phyloP scores from a whole-genome alignment of 345 rosid genomes.

The Aquilaria yunnanensis region DNA sequence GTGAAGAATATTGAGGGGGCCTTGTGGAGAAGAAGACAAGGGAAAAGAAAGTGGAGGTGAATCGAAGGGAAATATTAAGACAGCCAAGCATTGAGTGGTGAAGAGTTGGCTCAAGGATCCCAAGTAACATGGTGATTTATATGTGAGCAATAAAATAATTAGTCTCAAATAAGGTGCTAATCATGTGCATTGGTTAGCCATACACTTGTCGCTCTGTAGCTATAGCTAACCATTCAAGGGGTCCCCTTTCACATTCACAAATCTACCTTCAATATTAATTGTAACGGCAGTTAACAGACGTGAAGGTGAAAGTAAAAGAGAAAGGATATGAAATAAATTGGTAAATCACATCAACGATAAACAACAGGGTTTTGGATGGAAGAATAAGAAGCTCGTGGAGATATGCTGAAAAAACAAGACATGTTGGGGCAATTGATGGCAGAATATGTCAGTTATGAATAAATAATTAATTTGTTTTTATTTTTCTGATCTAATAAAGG shows the following conservation, averaged over 20 bases:
- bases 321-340: too few species aligned
- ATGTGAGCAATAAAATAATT: slow-evolving; percentile 8
- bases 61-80: slow-evolving; percentile 31
- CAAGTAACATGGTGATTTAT: slow-evolving; percentile 28
- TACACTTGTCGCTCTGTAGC: slow-evolving; percentile 17
- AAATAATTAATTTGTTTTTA: too few species aligned
- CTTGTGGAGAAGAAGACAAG: slow-evolving; percentile 47
- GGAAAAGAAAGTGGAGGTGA: slow-evolving; percentile 26
- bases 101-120: slow-evolving; percentile 33
- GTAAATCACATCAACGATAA: too few species aligned
- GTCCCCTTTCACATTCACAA: neutral
- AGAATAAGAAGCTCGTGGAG: too few species aligned
- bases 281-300: too few species aligned
- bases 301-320: too few species aligned
- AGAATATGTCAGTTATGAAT: too few species aligned
- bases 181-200: slow-evolving; percentile 22
- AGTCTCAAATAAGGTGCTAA: slow-evolving; percentile 7
- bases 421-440: too few species aligned
- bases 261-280: too few species aligned
- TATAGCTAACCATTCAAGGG: neutral
- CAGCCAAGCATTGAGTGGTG: slow-evolving; percentile 34
- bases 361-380: too few species aligned
- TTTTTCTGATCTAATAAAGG: too few species aligned
- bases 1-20: slow-evolving; percentile 8
- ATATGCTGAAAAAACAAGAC: too few species aligned